phyloP scores from a whole-genome alignment of 2,329 filamentous ascomycete genomes.

The Gliomastix tumulicola region DNA sequence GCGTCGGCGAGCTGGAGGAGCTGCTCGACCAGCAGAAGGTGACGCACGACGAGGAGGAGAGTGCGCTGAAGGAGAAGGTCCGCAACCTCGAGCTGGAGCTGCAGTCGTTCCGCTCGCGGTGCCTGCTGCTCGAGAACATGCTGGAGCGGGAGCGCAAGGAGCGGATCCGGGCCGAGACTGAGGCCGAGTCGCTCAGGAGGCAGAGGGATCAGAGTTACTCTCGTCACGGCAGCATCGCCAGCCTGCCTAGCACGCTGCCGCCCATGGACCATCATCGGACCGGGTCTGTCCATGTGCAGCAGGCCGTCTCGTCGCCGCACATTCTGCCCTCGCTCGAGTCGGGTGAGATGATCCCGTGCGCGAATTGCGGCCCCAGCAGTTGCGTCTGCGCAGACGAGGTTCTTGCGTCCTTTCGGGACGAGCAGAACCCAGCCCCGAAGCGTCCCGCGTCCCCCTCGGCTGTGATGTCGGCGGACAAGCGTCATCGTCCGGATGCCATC shows the following conservation, averaged over 20 bases:
- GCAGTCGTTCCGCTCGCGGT: slow-evolving; percentile 56
- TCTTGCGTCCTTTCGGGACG: slow-evolving; percentile 34
- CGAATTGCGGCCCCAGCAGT: slow-evolving; percentile 45
- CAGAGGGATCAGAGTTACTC: slow-evolving; percentile 18
- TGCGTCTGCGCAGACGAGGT: slow-evolving; percentile 56
- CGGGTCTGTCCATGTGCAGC: too few species aligned
- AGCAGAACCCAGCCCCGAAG: slow-evolving; percentile 30
- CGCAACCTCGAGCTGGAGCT: slow-evolving; percentile 56
- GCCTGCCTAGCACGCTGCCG: not conserved
- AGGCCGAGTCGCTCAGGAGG: slow-evolving; percentile 26
- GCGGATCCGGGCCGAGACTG: slow-evolving; percentile 33
- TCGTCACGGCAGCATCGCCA: slow-evolving; percentile 5
- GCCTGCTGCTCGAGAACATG: slow-evolving; percentile 55
- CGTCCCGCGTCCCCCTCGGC: slow-evolving; percentile 39
- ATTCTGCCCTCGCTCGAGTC: slow-evolving; percentile 48
- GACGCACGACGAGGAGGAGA: slow-evolving; percentile 47
- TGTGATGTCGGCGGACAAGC: slow-evolving; percentile 43
- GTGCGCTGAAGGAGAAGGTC: slow-evolving; percentile 51
- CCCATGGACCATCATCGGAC: too few species aligned
- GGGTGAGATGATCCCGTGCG: slow-evolving; percentile 36
- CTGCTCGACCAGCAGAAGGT: slow-evolving; percentile 56
- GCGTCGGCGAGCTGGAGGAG: slow-evolving; percentile 70
- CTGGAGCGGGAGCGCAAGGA: slow-evolving; percentile 51
- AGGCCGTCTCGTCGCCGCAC: slow-evolving; percentile 22
- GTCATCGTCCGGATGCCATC: slow-evolving; percentile 36